These are phyloP conservation scores for Citrus inodora DNA, from an alignment of 345 rosid species.

Conservation along the genomic window DNA sequence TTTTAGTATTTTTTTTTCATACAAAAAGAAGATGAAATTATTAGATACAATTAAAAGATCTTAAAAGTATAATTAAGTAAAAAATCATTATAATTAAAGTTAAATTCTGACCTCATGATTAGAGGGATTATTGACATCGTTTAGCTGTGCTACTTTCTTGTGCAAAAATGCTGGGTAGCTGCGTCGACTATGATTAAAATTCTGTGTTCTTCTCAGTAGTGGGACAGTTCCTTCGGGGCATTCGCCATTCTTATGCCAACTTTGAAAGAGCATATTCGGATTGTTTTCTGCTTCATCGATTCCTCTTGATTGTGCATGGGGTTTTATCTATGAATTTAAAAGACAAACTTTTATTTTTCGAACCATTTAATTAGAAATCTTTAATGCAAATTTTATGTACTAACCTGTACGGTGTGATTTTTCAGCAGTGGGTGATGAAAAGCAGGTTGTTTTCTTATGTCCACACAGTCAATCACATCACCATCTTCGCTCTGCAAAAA, in stretches of 20 bases:
- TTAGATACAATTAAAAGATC: neutral
- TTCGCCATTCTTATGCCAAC: constrained; percentile 14
- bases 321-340: constrained; percentile 10
- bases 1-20: neutral
- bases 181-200: neutral
- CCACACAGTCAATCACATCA: constrained; percentile 22
- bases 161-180: neutral
- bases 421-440: constrained; percentile 27
- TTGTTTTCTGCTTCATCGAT: neutral
- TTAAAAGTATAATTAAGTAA: too few species aligned
- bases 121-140: neutral
- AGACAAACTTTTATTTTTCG: neutral
- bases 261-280: neutral
- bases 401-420: constrained; percentile 21
- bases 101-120: constrained; percentile 15
- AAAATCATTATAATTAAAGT: neutral
- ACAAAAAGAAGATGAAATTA: neutral
- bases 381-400: neutral
- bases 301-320: constrained; percentile 5
- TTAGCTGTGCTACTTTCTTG: neutral
- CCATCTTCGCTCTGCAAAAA: constrained; percentile 1
- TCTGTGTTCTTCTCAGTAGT: constrained; percentile 15
- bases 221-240: constrained; percentile 34
- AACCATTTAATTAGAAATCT: neutral
- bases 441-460: constrained; percentile 27